phyloP scores from a whole-genome alignment of 192 early-diverging fungal species.

The Kappamyces sp. region DNA sequence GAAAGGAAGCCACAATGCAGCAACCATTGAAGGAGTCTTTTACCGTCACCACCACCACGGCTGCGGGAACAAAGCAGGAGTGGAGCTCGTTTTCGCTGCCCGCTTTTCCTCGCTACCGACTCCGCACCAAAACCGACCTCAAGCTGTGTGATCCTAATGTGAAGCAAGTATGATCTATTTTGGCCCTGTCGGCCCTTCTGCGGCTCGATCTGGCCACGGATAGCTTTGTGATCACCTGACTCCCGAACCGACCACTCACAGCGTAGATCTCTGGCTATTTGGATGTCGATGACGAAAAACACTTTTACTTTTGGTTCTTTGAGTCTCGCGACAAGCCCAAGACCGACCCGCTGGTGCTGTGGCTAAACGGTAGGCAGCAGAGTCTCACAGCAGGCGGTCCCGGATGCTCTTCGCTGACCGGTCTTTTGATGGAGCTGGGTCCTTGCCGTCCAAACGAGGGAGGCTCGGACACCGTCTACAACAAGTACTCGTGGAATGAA shows the following conservation, averaged over 20 bases:
- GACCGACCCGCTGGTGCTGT: constrained; percentile 62
- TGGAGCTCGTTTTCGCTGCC: constrained; percentile 28
- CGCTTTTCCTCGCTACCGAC: constrained; percentile 34
- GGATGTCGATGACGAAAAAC: constrained; percentile 41
- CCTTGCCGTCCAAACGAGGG: constrained; percentile 79
- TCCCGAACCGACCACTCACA: too few species aligned
- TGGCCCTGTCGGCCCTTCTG: neutral
- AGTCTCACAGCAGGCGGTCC: constrained; percentile 69
- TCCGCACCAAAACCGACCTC: constrained; percentile 35
- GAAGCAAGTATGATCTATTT: constrained; percentile 64
- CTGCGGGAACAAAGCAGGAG: constrained; percentile 15
- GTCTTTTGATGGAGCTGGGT: constrained; percentile 73
- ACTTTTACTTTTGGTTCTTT: constrained; percentile 98
- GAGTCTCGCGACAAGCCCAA: constrained; percentile 73
- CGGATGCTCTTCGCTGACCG: constrained; percentile 70
- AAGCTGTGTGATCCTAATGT: constrained; percentile 81
- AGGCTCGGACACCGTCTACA: constrained; percentile 58
- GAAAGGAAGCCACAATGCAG: neutral
- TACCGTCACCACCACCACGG: neutral
- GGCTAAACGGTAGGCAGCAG: constrained; percentile 7
- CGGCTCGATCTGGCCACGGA: constrained; percentile 5
- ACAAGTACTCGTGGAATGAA: constrained; percentile 85
- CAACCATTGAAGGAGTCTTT: neutral
- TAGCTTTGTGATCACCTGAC: neutral
- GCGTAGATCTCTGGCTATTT: constrained; percentile 26